Percentiles rank a stretch among this genome's conserved stretches.
Evolutionary conservation across 2,329 filamentous ascomycete genomes (phyloP).

Genomic region (Pestalotiopsis sp.): DNA sequence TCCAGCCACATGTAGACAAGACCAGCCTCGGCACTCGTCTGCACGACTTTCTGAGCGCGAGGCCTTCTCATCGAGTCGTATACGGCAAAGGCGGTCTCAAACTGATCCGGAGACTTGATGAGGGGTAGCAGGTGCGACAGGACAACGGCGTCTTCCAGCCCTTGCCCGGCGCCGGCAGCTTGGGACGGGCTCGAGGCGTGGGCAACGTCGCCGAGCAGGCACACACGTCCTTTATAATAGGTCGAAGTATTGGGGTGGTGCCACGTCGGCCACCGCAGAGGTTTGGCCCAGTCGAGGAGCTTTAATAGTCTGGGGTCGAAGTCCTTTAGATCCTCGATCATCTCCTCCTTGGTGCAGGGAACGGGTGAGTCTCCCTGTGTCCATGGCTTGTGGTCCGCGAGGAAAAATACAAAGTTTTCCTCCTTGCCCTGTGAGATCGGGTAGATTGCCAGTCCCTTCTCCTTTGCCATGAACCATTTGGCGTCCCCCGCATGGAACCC

Average conservation of each 20-base stretch:
- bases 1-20: conserved; percentile 28
- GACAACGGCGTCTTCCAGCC: conserved; percentile 28
- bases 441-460: conserved; percentile 23
- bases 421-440: conserved; percentile 27
- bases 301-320: conserved; percentile 23
- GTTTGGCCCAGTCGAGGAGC: conserved; percentile 25
- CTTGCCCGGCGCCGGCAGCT: conserved; percentile 28
- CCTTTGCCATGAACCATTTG: conserved; percentile 28
- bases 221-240: conserved; percentile 23
- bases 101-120: conserved; percentile 17
- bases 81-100: conserved; percentile 24
- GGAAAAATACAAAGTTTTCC: conserved; percentile 27
- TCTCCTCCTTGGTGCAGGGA: conserved; percentile 26
- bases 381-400: conserved; percentile 20
- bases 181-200: conserved; percentile 27
- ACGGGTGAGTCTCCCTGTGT: conserved; percentile 20
- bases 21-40: conserved; percentile 31
- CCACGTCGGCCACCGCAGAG: conserved; percentile 26
- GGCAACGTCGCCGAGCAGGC: conserved; percentile 28
- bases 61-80: conserved; percentile 32
- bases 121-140: conserved; percentile 24
- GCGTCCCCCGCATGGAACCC: conserved; percentile 28
- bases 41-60: conserved; percentile 30
- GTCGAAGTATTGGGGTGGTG: conserved; percentile 27
- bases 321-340: conserved; percentile 23